Evolutionary conservation across 1,284 basidiomycete genomes (phyloP), one percentile per base, ranked within the genome.

Genomic region (Ganoderma sp.): DNA sequence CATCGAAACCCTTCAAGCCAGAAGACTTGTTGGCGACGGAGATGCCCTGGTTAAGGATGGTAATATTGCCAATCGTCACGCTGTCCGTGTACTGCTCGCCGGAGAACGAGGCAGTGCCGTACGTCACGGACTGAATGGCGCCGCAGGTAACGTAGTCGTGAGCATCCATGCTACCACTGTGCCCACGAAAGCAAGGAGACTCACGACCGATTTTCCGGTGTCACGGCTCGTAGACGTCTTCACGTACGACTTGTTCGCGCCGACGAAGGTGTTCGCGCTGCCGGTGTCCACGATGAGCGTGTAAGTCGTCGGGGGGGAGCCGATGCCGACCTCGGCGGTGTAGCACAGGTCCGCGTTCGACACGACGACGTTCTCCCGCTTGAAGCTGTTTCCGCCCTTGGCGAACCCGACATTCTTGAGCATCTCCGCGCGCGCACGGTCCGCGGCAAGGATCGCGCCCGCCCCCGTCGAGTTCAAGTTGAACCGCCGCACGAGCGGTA

Each of bases 181-280:
- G 14, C 8, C n/a, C 2, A 22, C 3, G 34, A 5, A 32, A 22
- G 43, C 8, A 50, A n/a, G 14, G 14, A 10, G 14, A 61, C 50
- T 15, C 34, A 70, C 71, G 17, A 72, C 66, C 1, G 43, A 2
- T 5, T 70, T 52, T 3, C 32, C 25, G n/a, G 64, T 66, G 32
- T 43, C 34, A 77, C 78, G 3, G 86, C 87, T 66, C 67, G 67
- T 41, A 75, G 73, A 69, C 85, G 88, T 89, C 68, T 69, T 59
- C 17, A 76, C 76, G 88, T 61, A 3, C 74, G 15, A 10, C 63
- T 77, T 79, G 6, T 25, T 61, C 19, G 87, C 84, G 22, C 87
- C 87, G 54, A 89, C 78, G 88, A 88, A 89, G 9, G 87, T 89
- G 78, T 88, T 88, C 25, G 87, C 87, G 66, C 71, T 71, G 15